These are phyloP conservation scores for Pyrrhoderma lamaoense DNA, from an alignment of 1,284 basidiomycete genomes.

Conservation along the genomic window DNA sequence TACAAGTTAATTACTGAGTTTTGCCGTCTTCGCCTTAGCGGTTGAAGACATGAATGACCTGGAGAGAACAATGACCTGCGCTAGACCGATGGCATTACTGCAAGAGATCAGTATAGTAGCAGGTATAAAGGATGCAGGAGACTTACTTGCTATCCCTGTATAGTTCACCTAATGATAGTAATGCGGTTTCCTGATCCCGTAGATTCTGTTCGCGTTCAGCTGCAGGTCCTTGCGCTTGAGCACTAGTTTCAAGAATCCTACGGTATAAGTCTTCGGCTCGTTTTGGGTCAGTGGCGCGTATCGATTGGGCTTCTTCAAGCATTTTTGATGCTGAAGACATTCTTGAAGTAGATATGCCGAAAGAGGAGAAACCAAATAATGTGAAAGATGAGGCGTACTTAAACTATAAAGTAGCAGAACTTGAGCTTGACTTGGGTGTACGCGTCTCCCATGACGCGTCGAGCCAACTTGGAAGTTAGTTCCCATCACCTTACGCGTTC, in stretches of 20 bases:
- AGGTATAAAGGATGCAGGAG: not conserved
- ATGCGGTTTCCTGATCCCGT: constrained; percentile 79
- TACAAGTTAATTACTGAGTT: constrained; percentile 57
- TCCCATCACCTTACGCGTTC: constrained; percentile 6
- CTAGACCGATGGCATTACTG: constrained; percentile 81
- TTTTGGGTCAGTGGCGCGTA: constrained; percentile 35
- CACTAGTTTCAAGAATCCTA: constrained; percentile 42
- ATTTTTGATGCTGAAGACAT: constrained; percentile 34
- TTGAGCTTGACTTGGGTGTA: constrained; percentile 24
- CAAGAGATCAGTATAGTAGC: not conserved
- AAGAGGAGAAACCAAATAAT: constrained; percentile 7
- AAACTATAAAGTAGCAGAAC: too few relatives aligned
- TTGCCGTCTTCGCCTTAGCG: constrained; percentile 97
- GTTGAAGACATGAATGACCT: constrained; percentile 90
- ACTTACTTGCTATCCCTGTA: constrained; percentile 82
- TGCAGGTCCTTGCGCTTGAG: constrained; percentile 24
- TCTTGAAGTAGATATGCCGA: constrained; percentile 3
- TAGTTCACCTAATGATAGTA: constrained; percentile 82
- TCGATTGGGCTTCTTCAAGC: constrained; percentile 44
- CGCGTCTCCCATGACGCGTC: constrained; percentile 31
- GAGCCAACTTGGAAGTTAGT: not conserved
- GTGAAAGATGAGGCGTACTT: constrained; percentile 4
- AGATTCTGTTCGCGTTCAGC: constrained; percentile 50
- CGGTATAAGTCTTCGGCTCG: constrained; percentile 65
- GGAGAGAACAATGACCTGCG: constrained; percentile 82